Base-by-base conservation (phyloP, 163 green algal genomes). In the Prototheca stagnorum region DNA sequence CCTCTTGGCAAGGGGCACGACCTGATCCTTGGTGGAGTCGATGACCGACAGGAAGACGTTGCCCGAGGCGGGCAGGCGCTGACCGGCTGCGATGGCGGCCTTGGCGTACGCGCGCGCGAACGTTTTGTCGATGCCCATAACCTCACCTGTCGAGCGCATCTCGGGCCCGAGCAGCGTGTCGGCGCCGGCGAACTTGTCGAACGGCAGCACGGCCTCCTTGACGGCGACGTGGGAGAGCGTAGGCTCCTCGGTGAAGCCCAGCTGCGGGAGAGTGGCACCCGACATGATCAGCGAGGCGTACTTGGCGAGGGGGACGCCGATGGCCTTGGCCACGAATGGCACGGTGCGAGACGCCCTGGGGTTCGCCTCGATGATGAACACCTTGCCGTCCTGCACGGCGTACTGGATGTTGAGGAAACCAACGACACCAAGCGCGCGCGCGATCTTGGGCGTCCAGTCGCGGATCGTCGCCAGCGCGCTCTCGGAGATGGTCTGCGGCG, bases 331-430 rank as follows among this genome's bases (percentile, higher is more conserved):
- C 49, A 97, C 86, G 58, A 96, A 95, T 1, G 86, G 86, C 28
- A 92, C 80, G 36, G 80, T 88, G 42, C 88, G 70, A 0, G 80
- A 94, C 1, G 89, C 88, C 25, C 90, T 77, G 4, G 90, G 90
- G 72, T 97, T 97, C 47, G 89, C 90, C 67, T 99, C 90, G 40
- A 97, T 96, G 68, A 97, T 96, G 74, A 94, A 97, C 19, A 79
- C 62, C 65, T 69, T 31, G 39, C 71, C 61, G 35, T 74, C 67
- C 57, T 79, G 78, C 19, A 99, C 72, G 20, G 78, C 81, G 49
- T 94, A 96, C 78, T 99, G 90, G 55, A 96, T 89, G 76, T 99
- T 99, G 69, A 99, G 93, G 28, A 99, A 77, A 5, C 90, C 90
- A 11, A 96, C 68, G 33, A 97, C 89, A 4, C 81, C 76, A 12